A percentile compares a stretch with the other conserved stretches of the same genome.
Evolutionary conservation across 345 rosid genomes (phyloP).

Genomic region (Aegle marmelos): DNA sequence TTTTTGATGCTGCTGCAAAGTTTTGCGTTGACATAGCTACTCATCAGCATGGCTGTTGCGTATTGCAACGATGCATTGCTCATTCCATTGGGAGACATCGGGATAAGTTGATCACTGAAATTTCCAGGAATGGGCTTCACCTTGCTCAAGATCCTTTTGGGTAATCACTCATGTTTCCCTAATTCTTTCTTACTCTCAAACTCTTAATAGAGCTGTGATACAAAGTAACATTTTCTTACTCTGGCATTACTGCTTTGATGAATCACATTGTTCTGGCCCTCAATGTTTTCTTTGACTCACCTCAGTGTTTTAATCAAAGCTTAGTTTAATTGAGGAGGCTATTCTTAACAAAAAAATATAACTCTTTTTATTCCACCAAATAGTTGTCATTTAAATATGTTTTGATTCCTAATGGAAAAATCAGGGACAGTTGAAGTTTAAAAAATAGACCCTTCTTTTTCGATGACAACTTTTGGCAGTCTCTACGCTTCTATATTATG

Average conservation of each 20-base stretch:
- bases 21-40: slow-evolving; percentile 65
- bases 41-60: slow-evolving; percentile 78
- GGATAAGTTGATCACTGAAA: slow-evolving; percentile 47
- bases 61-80: slow-evolving; percentile 61
- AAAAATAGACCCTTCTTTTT: not conserved
- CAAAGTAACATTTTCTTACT: not conserved
- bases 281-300: not conserved
- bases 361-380: not conserved
- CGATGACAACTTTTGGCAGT: not conserved
- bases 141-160: slow-evolving; percentile 81
- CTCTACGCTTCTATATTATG: not conserved
- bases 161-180: slow-evolving; percentile 30
- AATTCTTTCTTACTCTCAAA: not conserved
- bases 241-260: not conserved
- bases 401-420: not conserved
- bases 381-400: not conserved
- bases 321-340: not conserved
- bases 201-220: not conserved
- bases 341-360: not conserved
- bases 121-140: slow-evolving; percentile 45
- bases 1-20: slow-evolving; percentile 59
- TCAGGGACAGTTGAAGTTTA: not conserved
- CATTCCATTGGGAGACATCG: slow-evolving; percentile 44
- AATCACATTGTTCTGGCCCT: not conserved
- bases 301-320: not conserved